These are phyloP conservation scores for Suillus subluteus DNA, from an alignment of 768 basidiomycete species.

Conservation along the genomic window DNA sequence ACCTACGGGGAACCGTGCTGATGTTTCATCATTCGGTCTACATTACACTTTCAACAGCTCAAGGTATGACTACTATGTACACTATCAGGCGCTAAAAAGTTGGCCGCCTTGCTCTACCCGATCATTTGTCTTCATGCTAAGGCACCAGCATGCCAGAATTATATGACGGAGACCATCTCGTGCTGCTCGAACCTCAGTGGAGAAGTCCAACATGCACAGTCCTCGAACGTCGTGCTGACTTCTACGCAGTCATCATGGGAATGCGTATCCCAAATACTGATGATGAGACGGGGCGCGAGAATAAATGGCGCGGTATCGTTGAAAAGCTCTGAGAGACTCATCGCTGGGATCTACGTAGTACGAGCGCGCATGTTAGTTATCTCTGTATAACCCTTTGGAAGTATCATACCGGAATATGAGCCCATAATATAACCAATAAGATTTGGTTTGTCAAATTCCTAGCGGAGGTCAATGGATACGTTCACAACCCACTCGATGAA, in stretches of 20 bases:
- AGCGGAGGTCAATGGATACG: neutral
- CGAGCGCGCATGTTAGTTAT: neutral
- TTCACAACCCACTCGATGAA: neutral
- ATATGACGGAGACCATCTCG: neutral
- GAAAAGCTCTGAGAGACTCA: neutral
- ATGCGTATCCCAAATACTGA: constrained; percentile 5
- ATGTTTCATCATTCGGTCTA: neutral
- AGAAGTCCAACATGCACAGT: neutral
- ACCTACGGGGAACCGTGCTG: neutral
- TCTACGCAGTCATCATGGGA: neutral
- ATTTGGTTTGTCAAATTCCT: constrained; percentile 2
- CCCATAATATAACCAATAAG: neutral
- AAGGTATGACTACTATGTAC: neutral
- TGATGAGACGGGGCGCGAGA: constrained; percentile 4
- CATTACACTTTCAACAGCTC: neutral
- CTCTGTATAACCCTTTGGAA: neutral
- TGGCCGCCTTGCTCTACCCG: neutral
- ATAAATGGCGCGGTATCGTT: neutral
- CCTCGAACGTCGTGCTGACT: neutral
- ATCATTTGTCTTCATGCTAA: neutral
- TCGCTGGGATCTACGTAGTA: neutral
- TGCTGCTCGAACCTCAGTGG: neutral
- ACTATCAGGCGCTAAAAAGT: neutral
- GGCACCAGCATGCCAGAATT: neutral
- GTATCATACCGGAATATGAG: neutral